phyloP scores from a whole-genome alignment of 2,329 filamentous ascomycete species.

The Fusarium sp. region DNA sequence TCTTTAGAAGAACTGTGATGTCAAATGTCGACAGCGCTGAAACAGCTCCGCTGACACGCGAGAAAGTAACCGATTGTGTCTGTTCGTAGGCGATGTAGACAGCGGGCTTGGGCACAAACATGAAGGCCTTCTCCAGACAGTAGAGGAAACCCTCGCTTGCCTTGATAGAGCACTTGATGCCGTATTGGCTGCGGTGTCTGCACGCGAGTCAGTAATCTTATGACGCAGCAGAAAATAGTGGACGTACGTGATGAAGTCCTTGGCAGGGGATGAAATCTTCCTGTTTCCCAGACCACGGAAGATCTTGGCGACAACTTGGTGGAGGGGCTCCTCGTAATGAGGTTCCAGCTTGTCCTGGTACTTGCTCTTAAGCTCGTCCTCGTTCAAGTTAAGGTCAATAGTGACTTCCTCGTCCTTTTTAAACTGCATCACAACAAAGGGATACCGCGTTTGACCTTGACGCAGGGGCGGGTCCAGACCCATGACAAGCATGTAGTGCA shows the following conservation, averaged over 20 bases:
- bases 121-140: conserved; percentile 97
- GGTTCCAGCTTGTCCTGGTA: conserved; percentile 90
- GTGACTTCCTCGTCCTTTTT: conserved; percentile 98
- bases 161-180: conserved; percentile 99
- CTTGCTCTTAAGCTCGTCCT: conserved; percentile 81
- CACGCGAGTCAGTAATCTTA: conserved; percentile 42
- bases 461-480: conserved; percentile 94
- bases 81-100: conserved; percentile 98
- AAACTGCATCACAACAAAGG: conserved; percentile 98
- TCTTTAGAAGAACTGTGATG: conserved; percentile 92
- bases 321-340: conserved; percentile 92
- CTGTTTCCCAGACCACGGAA: conserved; percentile 95
- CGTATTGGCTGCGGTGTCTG: conserved; percentile 88
- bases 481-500: conserved; percentile 93
- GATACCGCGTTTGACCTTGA: conserved; percentile 96
- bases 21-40: conserved; percentile 96
- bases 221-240: neutral
- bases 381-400: conserved; percentile 94
- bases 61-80: conserved; percentile 91
- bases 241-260: conserved; percentile 83
- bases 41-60: conserved; percentile 91
- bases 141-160: conserved; percentile 97
- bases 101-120: conserved; percentile 98
- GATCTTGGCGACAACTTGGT: conserved; percentile 93
- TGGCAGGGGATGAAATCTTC: conserved; percentile 92